Evolutionary conservation across 2,329 filamentous ascomycete genomes (phyloP).

Genomic region (Chrysosporium keratinophilum): DNA sequence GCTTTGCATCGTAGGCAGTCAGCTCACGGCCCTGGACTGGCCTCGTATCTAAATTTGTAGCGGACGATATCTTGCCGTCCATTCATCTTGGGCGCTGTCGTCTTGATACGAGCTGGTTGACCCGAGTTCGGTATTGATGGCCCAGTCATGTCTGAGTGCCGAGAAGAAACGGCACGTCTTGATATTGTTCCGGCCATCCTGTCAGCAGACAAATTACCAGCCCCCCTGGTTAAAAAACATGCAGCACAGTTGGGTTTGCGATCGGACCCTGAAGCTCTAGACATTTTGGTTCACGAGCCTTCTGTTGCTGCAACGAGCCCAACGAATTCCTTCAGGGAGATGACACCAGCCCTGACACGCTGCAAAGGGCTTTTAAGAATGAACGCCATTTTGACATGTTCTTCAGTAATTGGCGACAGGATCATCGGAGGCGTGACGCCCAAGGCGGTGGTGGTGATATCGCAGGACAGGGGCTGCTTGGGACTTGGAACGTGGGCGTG

Average conservation of each 20-base stretch:
- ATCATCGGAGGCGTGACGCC: neutral
- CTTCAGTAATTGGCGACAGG: neutral
- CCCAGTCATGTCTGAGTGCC: neutral
- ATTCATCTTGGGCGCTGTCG: neutral
- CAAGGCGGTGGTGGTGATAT: neutral
- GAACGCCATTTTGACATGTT: constrained; percentile 4
- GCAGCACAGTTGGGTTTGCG: neutral
- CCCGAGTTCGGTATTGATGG: neutral
- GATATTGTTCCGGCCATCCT: neutral
- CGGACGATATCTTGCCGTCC: neutral
- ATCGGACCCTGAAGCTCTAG: neutral
- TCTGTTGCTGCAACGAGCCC: too few relatives aligned
- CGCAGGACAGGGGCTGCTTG: neutral
- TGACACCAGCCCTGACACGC: neutral
- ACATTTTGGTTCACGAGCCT: neutral
- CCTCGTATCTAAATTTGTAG: neutral
- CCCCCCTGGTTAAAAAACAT: neutral
- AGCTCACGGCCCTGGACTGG: neutral
- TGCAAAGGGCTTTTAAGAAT: neutral
- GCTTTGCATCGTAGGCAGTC: neutral
- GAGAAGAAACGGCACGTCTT: neutral
- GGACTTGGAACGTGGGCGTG: neutral
- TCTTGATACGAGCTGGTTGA: constrained; percentile 6
- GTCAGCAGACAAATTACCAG: neutral
- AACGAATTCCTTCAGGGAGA: neutral